Percentiles rank a stretch among this genome's conserved stretches.
Evolutionary conservation across 768 basidiomycete genomes (phyloP).

Genomic region (Imleria badia): DNA sequence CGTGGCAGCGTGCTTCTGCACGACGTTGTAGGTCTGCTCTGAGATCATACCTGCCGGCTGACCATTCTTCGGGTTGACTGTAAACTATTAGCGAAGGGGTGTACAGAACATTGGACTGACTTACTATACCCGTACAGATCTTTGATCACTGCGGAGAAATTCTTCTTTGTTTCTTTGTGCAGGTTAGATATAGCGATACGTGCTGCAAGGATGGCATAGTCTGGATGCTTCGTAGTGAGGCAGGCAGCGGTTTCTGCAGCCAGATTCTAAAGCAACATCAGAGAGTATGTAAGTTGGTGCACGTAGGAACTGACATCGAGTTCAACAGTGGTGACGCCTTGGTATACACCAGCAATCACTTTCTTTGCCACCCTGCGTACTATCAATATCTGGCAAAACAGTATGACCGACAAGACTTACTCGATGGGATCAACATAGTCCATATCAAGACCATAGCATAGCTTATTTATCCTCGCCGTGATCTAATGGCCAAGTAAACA

Average conservation of each 20-base stretch:
- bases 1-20: conserved; percentile 75
- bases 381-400: conserved; percentile 2
- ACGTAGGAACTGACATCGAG: conserved; percentile 69
- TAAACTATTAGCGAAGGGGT: not conserved
- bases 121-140: conserved; percentile 88
- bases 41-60: conserved; percentile 89
- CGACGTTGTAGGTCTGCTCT: conserved; percentile 76
- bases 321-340: conserved; percentile 95
- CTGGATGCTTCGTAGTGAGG: conserved; percentile 95
- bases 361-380: conserved; percentile 77
- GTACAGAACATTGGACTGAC: conserved; percentile 19
- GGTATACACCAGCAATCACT: conserved; percentile 90
- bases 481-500: conserved; percentile 49
- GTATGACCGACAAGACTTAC: conserved; percentile 26
- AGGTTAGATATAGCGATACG: conserved; percentile 98
- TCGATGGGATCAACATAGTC: conserved; percentile 94
- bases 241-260: conserved; percentile 97
- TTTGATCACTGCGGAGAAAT: conserved; percentile 86
- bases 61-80: conserved; percentile 95
- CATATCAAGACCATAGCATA: conserved; percentile 93
- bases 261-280: conserved; percentile 63
- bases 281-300: not conserved
- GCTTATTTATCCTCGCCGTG: conserved; percentile 81
- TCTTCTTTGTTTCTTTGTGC: conserved; percentile 99
- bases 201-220: conserved; percentile 97